Base-by-base conservation (phyloP, 192 early-diverging fungal species). In the Coemansia aciculifera region DNA sequence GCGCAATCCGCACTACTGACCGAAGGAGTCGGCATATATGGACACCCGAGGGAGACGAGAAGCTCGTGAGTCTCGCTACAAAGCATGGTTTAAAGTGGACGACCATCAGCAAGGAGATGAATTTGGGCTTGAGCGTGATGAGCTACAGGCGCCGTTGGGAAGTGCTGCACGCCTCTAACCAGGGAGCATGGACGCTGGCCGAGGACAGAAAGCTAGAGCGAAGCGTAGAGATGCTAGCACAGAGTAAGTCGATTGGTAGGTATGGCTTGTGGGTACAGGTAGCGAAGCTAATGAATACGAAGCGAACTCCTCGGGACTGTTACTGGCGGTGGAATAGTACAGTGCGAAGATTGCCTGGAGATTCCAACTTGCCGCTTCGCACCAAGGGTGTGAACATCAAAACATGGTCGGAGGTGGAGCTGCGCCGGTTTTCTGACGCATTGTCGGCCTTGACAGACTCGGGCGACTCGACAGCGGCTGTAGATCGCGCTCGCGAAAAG, bases 261-360 rank as follows among this genome's bases (percentile, higher is more conserved):
- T 57, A 67, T 54, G 65, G 65, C 38, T 67, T 29, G 44, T 67
- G 65, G 65, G 65, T 57, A 1, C 37, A 40, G 12, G 48, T 67
- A 48, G 49, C 65, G 10, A 39, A 67, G 15, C 23, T 21, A 21
- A 23, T 67, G 51, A 27, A 31, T 24, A 67, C 65, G 6, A 54
- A 54, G 31, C 49, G 65, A 17, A 8, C 65, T 10, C 51, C 65
- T 8, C 36, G 65, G n/a, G 65, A 54, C 65, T 67, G 65, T 38
- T 31, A 67, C 49, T 29, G 27, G 52, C 49, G 65, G 39, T 67
- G 65, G 65, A 24, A 54, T 17, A 19, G 31, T 23, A 19, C 52
- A 3, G 10, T 42, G 43, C 7, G 9, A 6, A 54, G 13, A 0
- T 13, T 57, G 15, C 1, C 21, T 27, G 38, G 65, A 5, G 54